Evolutionary conservation across 306 rosid species (phyloP).

Genomic region (Purshia tridentata): DNA sequence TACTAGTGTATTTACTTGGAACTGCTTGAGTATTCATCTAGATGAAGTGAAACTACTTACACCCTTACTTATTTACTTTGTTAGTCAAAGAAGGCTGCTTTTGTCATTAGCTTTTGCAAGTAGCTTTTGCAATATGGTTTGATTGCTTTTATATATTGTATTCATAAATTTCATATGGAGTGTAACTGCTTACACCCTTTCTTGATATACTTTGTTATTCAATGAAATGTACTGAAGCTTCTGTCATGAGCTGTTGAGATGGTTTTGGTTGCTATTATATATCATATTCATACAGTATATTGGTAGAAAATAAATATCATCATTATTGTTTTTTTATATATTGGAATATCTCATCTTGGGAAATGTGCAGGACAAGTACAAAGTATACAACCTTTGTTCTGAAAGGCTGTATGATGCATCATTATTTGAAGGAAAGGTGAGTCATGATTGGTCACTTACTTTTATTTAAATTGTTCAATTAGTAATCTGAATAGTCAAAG

Average conservation of each 20-base stretch:
- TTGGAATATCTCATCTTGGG: not conserved
- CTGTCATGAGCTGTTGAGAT: not conserved
- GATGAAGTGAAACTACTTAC: not conserved
- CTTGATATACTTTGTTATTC: not conserved
- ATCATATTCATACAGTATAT: not conserved
- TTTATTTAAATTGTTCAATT: not conserved
- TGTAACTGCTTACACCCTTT: not conserved
- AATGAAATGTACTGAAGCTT: not conserved
- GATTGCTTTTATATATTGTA: not conserved
- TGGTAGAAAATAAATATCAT: not conserved
- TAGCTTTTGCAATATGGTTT: not conserved
- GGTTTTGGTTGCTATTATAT: not conserved
- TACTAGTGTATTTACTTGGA: not conserved
- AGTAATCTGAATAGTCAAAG: conserved; percentile 5
- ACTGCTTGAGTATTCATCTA: not conserved
- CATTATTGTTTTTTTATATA: not conserved
- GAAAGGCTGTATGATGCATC: conserved; percentile 98
- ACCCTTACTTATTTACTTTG: not conserved
- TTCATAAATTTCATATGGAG: not conserved
- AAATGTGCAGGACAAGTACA: conserved; percentile 78
- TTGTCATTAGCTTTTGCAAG: not conserved
- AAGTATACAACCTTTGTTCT: conserved; percentile 94
- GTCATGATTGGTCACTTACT: conserved; percentile 31
- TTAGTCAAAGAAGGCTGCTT: not conserved
- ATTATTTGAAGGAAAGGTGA: conserved; percentile 94